Base-by-base conservation (phyloP, 495 filamentous ascomycete genomes). In the Alectoria sarmentosa region DNA sequence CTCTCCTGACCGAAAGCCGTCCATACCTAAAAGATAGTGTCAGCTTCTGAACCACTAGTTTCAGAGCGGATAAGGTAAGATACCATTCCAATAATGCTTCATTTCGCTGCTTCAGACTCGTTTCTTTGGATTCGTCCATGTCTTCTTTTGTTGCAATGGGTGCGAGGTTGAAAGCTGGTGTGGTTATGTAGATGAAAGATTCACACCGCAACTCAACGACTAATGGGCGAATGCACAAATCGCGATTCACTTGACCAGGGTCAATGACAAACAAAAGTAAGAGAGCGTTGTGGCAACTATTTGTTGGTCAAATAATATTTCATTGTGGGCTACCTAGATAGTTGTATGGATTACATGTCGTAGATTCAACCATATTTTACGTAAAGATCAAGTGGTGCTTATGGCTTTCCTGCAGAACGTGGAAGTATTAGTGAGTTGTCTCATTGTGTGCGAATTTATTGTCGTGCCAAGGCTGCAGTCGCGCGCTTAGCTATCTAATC, bases 1-100 rank as follows among this genome's bases (percentile, higher is more conserved):
- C 64, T 42, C 69, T 57, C 39, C 69, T 38, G 38, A 67, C 41
- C 8, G 64, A 48, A 5, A 68, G 48, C 21, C 30, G 34, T 30
- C 63, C 69, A 63, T 70, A 70, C 69, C 69, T 69, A 32, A 19
- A 13, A 17, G 15, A 19, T 15, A 9, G n/a, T 36, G 11, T 32
- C 14, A 36, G 52, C 21, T 1, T 58, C 41, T 38, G 34, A 17
- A 23, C 4, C 5, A 17, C 19, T 37, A 15, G 2, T 19, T 11
- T 32, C 26, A 21, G 2, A 58, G 23, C 14, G n/a, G 23, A 28
- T 15, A 32, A 17, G 9, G 19, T 8, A 49, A 49, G n/a, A 52
- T 65, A 65, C 63, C 56, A 65, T 34, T 65, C 56, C 34, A 49
- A 28, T 34, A 65, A 46, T 19, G 30, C 52, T 55, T 0, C 13